Conservation (phyloP, 257 asterid genomes). For the Mentha longifolia region DNA sequence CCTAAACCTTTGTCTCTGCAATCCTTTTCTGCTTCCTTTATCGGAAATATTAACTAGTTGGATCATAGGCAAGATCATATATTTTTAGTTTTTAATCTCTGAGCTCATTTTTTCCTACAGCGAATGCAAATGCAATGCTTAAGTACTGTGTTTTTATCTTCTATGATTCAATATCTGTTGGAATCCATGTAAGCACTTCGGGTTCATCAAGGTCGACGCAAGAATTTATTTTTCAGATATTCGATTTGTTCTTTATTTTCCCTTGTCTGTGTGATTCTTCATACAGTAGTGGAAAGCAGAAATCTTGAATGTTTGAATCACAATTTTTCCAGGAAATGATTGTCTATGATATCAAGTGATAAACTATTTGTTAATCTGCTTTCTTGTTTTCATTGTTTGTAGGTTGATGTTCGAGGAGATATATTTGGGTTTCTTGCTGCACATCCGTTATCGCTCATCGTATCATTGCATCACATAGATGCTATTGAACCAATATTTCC, state of each 20-base stretch:
- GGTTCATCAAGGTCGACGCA: background rate
- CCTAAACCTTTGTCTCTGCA: conserved; percentile 4
- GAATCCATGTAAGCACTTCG: background rate
- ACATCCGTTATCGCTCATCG: conserved; percentile 69
- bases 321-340: background rate
- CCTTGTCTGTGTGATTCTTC: background rate
- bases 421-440: conserved; percentile 74
- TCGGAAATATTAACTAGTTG: background rate
- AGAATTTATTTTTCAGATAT: background rate
- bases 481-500: conserved; percentile 77
- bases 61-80: background rate
- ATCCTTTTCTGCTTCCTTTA: background rate
- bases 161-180: background rate
- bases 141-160: background rate
- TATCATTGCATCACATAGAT: conserved; percentile 87
- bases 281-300: background rate
- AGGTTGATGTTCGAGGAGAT: conserved; percentile 87
- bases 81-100: background rate
- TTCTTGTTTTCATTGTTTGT: background rate
- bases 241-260: background rate
- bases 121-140: background rate
- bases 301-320: background rate
- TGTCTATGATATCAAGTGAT: conserved; percentile 12
- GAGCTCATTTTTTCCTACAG: background rate
- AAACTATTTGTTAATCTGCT: conserved; percentile 4